These are phyloP conservation scores for Clavariopsis aquatica DNA, from an alignment of 495 filamentous ascomycete genomes.

Conservation along the genomic window DNA sequence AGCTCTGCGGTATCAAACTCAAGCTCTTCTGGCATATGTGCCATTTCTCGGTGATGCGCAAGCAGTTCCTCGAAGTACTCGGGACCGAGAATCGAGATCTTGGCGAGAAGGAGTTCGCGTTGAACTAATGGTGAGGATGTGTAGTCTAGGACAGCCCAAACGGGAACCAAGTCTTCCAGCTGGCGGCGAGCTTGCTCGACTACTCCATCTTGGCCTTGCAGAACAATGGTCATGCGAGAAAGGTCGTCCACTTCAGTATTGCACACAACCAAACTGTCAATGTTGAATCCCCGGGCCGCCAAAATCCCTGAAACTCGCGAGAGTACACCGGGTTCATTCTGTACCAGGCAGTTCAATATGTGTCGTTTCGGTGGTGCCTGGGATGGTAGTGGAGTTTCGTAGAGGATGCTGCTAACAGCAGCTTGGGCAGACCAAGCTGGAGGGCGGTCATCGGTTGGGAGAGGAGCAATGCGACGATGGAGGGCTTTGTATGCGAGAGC, in stretches of 20 bases:
- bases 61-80: constrained; percentile 97
- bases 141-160: constrained; percentile 98
- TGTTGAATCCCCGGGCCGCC: constrained; percentile 96
- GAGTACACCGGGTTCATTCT: constrained; percentile 97
- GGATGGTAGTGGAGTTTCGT: constrained; percentile 90
- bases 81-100: constrained; percentile 91
- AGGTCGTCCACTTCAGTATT: constrained; percentile 97
- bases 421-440: constrained; percentile 91
- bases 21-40: constrained; percentile 47
- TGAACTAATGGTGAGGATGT: constrained; percentile 91
- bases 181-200: constrained; percentile 96
- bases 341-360: constrained; percentile 95
- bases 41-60: constrained; percentile 84
- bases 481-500: constrained; percentile 97
- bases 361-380: constrained; percentile 85
- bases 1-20: constrained; percentile 43
- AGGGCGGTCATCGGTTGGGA: constrained; percentile 72
- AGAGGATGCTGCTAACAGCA: constrained; percentile 96
- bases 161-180: constrained; percentile 93
- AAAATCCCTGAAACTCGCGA: constrained; percentile 96
- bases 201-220: constrained; percentile 93
- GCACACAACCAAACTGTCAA: constrained; percentile 96
- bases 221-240: constrained; percentile 97
- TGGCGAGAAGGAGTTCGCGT: constrained; percentile 92
- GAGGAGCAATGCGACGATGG: constrained; percentile 79